phyloP scores from a whole-genome alignment of 495 filamentous ascomycete species.

The Penicillium mononematosum region DNA sequence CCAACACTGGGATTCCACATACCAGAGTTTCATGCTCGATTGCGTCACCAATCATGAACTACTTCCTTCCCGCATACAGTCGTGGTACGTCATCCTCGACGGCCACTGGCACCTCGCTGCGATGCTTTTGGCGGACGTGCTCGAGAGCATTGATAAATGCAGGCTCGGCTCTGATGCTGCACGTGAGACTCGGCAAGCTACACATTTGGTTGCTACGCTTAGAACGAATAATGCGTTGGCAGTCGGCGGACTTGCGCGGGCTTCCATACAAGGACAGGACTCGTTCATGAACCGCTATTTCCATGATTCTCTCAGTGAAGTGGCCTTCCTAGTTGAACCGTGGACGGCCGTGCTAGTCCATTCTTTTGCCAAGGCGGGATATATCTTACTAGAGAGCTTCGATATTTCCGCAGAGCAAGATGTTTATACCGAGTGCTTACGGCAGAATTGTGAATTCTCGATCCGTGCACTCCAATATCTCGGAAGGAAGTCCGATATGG shows the following conservation, averaged over 20 bases:
- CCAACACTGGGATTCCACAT: conserved; percentile 44
- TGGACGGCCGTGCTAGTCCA: conserved; percentile 48
- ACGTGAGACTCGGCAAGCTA: conserved; percentile 27
- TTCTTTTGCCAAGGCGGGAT: conserved; percentile 41
- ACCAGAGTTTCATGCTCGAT: conserved; percentile 44
- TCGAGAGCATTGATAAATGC: conserved; percentile 40
- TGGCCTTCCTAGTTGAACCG: conserved; percentile 45
- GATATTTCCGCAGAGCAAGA: conserved; percentile 4
- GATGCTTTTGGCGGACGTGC: conserved; percentile 44
- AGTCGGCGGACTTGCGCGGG: conserved; percentile 39
- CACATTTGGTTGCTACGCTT: conserved; percentile 28
- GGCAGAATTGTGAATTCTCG: conserved; percentile 31
- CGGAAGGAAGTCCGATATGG: conserved; percentile 48
- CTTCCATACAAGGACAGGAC: conserved; percentile 24
- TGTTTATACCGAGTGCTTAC: conserved; percentile 12
- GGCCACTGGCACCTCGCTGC: conserved; percentile 50
- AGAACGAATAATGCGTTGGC: conserved; percentile 34
- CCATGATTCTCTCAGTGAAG: conserved; percentile 31
- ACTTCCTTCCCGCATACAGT: conserved; percentile 45
- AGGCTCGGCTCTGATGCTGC: conserved; percentile 23
- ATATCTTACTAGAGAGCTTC: conserved; percentile 27
- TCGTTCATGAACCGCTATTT: conserved; percentile 16
- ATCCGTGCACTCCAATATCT: conserved; percentile 42
- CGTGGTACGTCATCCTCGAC: conserved; percentile 48
- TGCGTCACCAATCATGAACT: conserved; percentile 40